Evolutionary conservation across 257 asterid species (phyloP), one percentile per base, ranked within the genome.

Genomic region (Solanum virginianum): DNA sequence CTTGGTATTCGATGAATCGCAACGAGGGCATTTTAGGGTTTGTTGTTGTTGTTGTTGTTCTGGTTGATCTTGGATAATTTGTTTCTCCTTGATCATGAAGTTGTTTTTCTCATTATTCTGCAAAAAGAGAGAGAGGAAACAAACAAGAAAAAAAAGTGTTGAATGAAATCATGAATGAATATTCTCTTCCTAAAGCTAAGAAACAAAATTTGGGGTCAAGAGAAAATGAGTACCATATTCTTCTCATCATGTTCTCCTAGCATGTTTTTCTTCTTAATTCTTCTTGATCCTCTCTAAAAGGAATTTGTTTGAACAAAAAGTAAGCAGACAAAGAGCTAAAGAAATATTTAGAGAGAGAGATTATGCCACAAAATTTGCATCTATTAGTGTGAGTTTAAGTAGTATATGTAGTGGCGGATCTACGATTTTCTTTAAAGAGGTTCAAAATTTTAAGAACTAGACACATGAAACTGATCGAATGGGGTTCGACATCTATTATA

Each of bases 111-210:
- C 41, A 36, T 36, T 36, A 36, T 36, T 36, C 63, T 93, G 80
- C 83, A 87, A 81, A 81, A 87, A 84, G 63, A 79, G 55, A 75
- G 85, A 80, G 60, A 84, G 81, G 49, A 82, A 69, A 80, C 75
- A 66, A 65, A 63, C 66, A 87, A 87, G 85, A 79, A 79, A 63
- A 60, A 75, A 57, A 60, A 77, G 55, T 36, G 69, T 84, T 81
- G 84, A 85, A 47, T 22, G 63, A 59, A 59, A 59, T 59, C 65
- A 59, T 59, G 70, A 57, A 63, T 69, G 85, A 57, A 92, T 94
- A 94, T 92, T 95, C 99, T 85, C 20, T 36, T 93, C 91, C 97
- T 93, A 95, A 86, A 79, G 96, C 93, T 92, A 93, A 72, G 91
- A 89, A 91, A 94, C 97, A 94, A 95, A 93, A 88, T 51, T 84